A percentile compares a stretch with the other conserved stretches of the same genome.
These are phyloP conservation scores for Colletotrichum liriopes DNA, from an alignment of 2,329 filamentous ascomycete genomes.

Conservation along the genomic window DNA sequence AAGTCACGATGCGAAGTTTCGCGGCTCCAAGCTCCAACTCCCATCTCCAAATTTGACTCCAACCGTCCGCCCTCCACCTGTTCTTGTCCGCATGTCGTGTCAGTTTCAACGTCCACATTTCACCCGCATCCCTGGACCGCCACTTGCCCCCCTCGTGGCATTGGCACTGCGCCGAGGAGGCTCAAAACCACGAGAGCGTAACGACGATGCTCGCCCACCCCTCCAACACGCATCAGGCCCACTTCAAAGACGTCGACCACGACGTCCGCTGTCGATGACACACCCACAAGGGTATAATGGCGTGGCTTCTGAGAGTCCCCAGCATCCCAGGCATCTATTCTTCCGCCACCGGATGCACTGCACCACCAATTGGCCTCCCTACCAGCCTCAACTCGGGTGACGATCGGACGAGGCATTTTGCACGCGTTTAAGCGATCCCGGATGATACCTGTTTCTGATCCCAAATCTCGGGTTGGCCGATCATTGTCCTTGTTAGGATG, in stretches of 20 bases:
- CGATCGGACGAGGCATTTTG: slow-evolving; percentile 3
- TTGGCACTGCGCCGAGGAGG: slow-evolving; percentile 12
- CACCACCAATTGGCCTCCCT: neutral
- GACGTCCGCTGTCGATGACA: neutral
- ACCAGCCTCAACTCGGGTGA: neutral
- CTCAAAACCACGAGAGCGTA: slow-evolving; percentile 1
- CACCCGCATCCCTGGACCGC: neutral
- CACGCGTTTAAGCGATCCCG: neutral
- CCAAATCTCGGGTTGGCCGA: slow-evolving; percentile 21
- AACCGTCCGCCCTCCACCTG: slow-evolving; percentile 13
- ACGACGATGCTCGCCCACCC: neutral
- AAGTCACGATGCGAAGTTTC: slow-evolving; percentile 16
- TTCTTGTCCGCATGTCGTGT: neutral
- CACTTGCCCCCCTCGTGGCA: slow-evolving; percentile 4
- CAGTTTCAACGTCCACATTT: neutral
- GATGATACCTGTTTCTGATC: slow-evolving; percentile 1
- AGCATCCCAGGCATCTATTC: neutral
- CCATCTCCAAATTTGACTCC: slow-evolving; percentile 9
- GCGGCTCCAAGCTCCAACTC: neutral
- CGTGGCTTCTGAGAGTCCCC: slow-evolving; percentile 2
- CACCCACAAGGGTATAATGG: neutral
- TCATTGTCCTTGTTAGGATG: neutral
- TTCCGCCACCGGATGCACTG: too few species aligned
- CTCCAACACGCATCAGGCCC: neutral
- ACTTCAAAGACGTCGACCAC: neutral